Conservation (phyloP, 371 early-diverging fungal genomes). For the Actinomortierella wolfii region DNA sequence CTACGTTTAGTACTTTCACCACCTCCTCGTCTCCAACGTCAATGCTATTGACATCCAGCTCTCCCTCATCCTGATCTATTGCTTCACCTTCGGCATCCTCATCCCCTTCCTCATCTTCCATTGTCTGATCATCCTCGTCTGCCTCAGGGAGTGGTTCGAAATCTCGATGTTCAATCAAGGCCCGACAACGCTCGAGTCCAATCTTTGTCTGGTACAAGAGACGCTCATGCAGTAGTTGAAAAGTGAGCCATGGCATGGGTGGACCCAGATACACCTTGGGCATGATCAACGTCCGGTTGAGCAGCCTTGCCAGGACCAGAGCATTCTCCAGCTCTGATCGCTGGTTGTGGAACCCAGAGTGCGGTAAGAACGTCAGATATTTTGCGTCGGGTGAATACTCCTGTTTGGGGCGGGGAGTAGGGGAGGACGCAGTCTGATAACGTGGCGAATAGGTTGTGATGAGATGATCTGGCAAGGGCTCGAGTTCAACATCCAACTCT, state of each 20-base stretch:
- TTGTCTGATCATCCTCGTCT: neutral
- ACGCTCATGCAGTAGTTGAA: constrained; percentile 48
- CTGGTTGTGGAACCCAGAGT: constrained; percentile 66
- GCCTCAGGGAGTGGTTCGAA: neutral
- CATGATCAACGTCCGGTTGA: constrained; percentile 62
- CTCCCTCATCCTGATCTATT: too few species aligned
- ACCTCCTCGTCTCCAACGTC: too few species aligned
- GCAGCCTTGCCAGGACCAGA: constrained; percentile 53
- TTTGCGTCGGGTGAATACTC: constrained; percentile 23
- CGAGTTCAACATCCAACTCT: constrained; percentile 17
- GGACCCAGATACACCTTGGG: constrained; percentile 63
- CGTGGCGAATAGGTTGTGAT: constrained; percentile 33
- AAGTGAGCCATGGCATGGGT: constrained; percentile 58
- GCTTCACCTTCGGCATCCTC: neutral
- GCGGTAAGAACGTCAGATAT: constrained; percentile 56
- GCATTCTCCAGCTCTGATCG: constrained; percentile 66
- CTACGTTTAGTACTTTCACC: too few species aligned
- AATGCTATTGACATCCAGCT: too few species aligned
- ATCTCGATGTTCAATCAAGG: constrained; percentile 25
- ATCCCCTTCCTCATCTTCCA: constrained; percentile 8
- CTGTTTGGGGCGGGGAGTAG: neutral
- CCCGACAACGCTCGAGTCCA: constrained; percentile 60
- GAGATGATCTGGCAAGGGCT: constrained; percentile 20
- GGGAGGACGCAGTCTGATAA: constrained; percentile 6
- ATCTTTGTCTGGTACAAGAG: constrained; percentile 60